Conservation (phyloP, 148 eudicot species). For the Bassia scoparia region DNA sequence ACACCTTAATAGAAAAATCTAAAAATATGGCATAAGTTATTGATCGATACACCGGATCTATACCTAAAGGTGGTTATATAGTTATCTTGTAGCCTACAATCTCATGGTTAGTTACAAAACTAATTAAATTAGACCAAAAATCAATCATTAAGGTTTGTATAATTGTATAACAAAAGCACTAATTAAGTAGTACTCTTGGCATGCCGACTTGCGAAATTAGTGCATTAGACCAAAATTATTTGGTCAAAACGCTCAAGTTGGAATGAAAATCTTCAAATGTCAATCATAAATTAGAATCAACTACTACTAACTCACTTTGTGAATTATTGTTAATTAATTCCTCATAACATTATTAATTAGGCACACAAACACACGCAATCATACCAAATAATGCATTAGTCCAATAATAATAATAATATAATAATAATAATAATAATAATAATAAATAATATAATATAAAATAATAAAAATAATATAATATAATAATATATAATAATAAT, state of each 20-base stretch:
- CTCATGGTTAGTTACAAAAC: background rate
- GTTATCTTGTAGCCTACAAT: slow-evolving; percentile 4
- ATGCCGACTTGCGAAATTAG: background rate
- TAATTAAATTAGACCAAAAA: background rate
- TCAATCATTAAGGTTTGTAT: background rate
- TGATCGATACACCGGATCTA: background rate
- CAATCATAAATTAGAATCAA: slow-evolving; percentile 3
- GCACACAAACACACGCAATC: slow-evolving; percentile 1
- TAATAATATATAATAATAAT: no score
- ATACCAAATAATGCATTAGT: background rate
- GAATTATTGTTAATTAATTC: background rate
- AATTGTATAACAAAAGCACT: slow-evolving; percentile 6
- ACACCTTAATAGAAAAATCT: no score
- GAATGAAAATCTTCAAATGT: background rate
- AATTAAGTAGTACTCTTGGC: background rate
- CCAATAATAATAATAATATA: no score
- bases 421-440: no score
- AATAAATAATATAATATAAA: no score
- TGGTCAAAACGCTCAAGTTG: slow-evolving; percentile 1
- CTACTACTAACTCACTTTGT: background rate
- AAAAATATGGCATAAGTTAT: no score
- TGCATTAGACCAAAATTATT: slow-evolving; percentile 4
- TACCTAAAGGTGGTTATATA: background rate
- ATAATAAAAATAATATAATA: no score
- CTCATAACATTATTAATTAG: background rate